phyloP scores from a whole-genome alignment of 345 rosid genomes.

The Lagerstroemia speciosa region DNA sequence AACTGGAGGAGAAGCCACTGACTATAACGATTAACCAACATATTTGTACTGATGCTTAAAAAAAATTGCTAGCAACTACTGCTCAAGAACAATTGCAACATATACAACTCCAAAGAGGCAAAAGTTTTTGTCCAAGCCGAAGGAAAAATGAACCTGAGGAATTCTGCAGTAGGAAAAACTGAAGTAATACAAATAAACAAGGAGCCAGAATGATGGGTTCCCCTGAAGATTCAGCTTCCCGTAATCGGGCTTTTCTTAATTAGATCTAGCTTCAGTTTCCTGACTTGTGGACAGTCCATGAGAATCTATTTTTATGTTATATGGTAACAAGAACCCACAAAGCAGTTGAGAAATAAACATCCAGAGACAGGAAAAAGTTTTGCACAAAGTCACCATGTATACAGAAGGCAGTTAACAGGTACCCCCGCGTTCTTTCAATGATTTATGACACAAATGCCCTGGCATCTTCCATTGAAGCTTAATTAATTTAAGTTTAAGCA shows the following conservation, averaged over 20 bases:
- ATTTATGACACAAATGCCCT: neutral
- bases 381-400: no score
- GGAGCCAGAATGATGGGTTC: neutral
- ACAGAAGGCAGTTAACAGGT: neutral
- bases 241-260: neutral
- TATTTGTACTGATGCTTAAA: no score
- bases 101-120: neutral
- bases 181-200: no score
- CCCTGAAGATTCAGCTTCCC: neutral
- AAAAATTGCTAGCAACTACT: neutral
- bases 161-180: neutral
- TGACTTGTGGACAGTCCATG: neutral
- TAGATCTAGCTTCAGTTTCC: neutral
- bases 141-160: neutral
- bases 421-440: neutral
- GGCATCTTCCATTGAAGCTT: neutral
- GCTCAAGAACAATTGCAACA: neutral
- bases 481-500: neutral
- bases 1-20: no score
- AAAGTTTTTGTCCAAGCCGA: neutral
- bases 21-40: no score
- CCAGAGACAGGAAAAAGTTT: neutral
- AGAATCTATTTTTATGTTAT: no score
- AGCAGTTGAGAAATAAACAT: neutral
- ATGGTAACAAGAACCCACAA: neutral